These are phyloP conservation scores for Hypoxylon lienhwacheense DNA, from an alignment of 495 filamentous ascomycete genomes.

Conservation along the genomic window DNA sequence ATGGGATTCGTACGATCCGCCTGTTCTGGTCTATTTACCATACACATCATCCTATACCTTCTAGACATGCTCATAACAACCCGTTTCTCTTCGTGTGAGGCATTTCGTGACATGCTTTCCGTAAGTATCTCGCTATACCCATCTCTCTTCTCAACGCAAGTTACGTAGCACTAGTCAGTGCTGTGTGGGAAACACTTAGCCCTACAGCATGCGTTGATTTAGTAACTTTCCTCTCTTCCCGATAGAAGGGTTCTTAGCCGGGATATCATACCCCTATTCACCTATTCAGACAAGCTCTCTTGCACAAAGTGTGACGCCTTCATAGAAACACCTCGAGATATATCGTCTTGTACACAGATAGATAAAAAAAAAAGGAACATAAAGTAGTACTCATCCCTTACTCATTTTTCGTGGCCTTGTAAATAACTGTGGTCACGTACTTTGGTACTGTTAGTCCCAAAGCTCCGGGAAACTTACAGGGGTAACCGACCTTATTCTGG, in stretches of 20 bases:
- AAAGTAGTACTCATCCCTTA: too few relatives aligned
- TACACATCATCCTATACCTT: conserved; percentile 20
- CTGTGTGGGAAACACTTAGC: background rate
- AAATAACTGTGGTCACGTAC: conserved; percentile 98
- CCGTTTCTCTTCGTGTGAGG: background rate
- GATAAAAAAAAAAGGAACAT: too few relatives aligned
- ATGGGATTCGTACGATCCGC: conserved; percentile 3
- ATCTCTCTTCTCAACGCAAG: background rate
- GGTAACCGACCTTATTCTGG: conserved; percentile 78
- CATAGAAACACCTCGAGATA: conserved; percentile 9
- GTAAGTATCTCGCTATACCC: conserved; percentile 3
- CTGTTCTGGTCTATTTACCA: conserved; percentile 13
- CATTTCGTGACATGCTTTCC: conserved; percentile 3
- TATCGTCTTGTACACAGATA: background rate
- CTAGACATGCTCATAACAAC: conserved; percentile 15
- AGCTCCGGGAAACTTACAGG: conserved; percentile 25
- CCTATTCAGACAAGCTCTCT: background rate
- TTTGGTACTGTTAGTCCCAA: conserved; percentile 41
- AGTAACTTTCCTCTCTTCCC: background rate
- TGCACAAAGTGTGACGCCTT: conserved; percentile 3
- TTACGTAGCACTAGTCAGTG: conserved; percentile 5
- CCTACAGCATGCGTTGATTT: background rate
- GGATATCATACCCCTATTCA: background rate
- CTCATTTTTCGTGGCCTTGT: conserved; percentile 73
- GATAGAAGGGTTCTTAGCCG: background rate